Percentiles rank a stretch among this genome's conserved stretches.
These are phyloP conservation scores for Golubevia pallescens DNA, from an alignment of 1,284 basidiomycete species.

Conservation along the genomic window DNA sequence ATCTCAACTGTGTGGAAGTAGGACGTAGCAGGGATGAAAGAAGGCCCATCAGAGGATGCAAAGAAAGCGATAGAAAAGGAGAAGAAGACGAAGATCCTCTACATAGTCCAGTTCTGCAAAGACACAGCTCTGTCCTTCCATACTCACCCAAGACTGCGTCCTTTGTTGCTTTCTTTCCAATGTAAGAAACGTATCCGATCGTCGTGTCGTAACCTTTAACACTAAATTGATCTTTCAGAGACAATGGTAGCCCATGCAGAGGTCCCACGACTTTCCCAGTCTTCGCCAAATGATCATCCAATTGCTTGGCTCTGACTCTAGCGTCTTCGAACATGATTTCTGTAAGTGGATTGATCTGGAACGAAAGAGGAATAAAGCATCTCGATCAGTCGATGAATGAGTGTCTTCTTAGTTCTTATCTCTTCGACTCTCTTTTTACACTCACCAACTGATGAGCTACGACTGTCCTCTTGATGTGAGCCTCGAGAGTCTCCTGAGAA, in stretches of 20 bases:
- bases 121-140: background rate
- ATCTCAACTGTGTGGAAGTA: conserved; percentile 26
- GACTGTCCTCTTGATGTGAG: conserved; percentile 79
- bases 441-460: conserved; percentile 79
- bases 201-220: conserved; percentile 72
- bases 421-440: background rate
- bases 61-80: background rate
- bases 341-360: conserved; percentile 72
- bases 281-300: conserved; percentile 70
- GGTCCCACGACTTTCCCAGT: conserved; percentile 70
- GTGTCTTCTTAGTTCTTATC: too few relatives aligned
- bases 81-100: background rate
- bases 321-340: conserved; percentile 74
- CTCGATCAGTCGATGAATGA: background rate
- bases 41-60: background rate
- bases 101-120: conserved; percentile 2
- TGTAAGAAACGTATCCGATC: conserved; percentile 75
- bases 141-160: conserved; percentile 60
- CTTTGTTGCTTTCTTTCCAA: conserved; percentile 69
- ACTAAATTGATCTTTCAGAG: conserved; percentile 73
- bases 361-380: conserved; percentile 1
- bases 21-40: background rate
- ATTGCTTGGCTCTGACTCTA: conserved; percentile 69
- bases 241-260: conserved; percentile 73
- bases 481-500: conserved; percentile 74